These are phyloP conservation scores for Pseudogymnoascus sp. DNA, from an alignment of 2,329 filamentous ascomycete genomes.

Conservation along the genomic window DNA sequence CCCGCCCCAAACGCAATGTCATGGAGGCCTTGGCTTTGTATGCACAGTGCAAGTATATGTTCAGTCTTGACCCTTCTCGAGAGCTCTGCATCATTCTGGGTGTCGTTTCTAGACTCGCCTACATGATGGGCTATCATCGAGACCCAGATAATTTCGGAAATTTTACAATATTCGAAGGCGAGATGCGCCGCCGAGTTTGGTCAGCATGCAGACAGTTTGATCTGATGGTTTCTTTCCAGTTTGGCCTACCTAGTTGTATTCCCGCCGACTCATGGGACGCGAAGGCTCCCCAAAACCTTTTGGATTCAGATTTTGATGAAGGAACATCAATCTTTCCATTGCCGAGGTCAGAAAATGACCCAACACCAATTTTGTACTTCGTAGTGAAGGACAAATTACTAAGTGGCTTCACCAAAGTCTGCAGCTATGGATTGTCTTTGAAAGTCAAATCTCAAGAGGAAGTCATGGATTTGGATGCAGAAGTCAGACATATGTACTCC, in stretches of 20 bases:
- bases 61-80: conserved; percentile 20
- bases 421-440: conserved; percentile 24
- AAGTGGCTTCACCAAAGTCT: conserved; percentile 23
- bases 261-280: conserved; percentile 19
- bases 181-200: conserved; percentile 25
- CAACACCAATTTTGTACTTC: conserved; percentile 24
- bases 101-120: conserved; percentile 21
- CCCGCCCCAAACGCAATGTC: conserved; percentile 17
- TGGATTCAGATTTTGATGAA: conserved; percentile 24
- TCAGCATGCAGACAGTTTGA: conserved; percentile 22
- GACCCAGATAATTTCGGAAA: conserved; percentile 16
- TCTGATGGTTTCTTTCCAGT: conserved; percentile 24
- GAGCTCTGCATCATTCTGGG: conserved; percentile 21
- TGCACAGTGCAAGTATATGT: conserved; percentile 20
- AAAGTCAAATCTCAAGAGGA: conserved; percentile 17
- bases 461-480: conserved; percentile 17
- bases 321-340: conserved; percentile 18
- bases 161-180: conserved; percentile 22
- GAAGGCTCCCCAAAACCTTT: conserved; percentile 21
- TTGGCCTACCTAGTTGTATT: conserved; percentile 24
- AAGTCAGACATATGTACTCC: conserved; percentile 18
- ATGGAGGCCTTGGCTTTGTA: conserved; percentile 21
- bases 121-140: conserved; percentile 25
- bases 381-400: conserved; percentile 27
- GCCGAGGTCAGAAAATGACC: conserved; percentile 20